These are phyloP conservation scores for Lichenothelia convexa DNA, from an alignment of 495 filamentous ascomycete species.

Conservation along the genomic window DNA sequence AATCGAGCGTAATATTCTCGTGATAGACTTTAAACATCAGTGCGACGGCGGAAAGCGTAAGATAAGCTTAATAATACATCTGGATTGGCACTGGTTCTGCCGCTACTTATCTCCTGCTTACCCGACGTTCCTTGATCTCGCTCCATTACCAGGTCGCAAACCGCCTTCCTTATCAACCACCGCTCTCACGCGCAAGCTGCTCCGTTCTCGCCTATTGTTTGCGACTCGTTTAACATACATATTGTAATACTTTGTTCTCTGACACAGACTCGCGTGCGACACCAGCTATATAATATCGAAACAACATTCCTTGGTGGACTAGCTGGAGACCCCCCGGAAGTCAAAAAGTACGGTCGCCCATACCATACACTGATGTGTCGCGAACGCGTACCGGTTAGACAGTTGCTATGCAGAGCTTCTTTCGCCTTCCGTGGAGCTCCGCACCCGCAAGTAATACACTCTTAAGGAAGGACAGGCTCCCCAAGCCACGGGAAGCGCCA, in stretches of 20 bases:
- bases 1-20: too few species aligned
- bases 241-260: not conserved
- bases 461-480: slow-evolving; percentile 15
- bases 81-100: too few species aligned
- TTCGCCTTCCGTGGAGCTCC: slow-evolving; percentile 21
- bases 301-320: too few species aligned
- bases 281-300: too few species aligned
- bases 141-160: not conserved
- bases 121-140: not conserved
- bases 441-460: slow-evolving; percentile 16
- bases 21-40: too few species aligned
- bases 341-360: not conserved
- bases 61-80: too few species aligned
- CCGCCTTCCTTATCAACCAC: not conserved
- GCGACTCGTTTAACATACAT: not conserved
- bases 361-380: not conserved
- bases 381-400: not conserved
- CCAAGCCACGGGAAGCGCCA: slow-evolving; percentile 14
- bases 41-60: too few species aligned
- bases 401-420: slow-evolving; percentile 21
- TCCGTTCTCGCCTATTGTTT: not conserved
- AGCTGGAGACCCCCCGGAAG: not conserved
- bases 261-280: not conserved
- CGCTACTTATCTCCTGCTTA: too few species aligned
- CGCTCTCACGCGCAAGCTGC: not conserved